A percentile compares a stretch with the other conserved stretches of the same genome.
These are phyloP conservation scores for Phialocephala sp. DNA, from an alignment of 2,329 filamentous ascomycete species.

Conservation along the genomic window DNA sequence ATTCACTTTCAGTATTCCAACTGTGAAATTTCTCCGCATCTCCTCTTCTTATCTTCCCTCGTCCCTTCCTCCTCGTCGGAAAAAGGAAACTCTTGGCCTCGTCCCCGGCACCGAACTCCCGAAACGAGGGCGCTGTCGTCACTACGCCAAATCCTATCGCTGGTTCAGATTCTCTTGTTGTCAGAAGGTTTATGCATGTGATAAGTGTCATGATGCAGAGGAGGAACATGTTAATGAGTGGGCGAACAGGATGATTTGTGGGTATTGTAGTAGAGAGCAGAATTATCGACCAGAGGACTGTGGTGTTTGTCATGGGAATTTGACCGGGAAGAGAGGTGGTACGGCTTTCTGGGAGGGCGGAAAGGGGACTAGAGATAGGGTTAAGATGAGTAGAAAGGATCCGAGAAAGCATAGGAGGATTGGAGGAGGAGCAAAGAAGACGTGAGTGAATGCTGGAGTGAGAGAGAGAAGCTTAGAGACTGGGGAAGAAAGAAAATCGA, in stretches of 20 bases:
- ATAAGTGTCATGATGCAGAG: conserved; percentile 75
- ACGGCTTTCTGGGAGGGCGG: conserved; percentile 88
- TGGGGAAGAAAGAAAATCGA: background rate
- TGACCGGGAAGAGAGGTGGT: conserved; percentile 68
- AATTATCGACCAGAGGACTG: conserved; percentile 79
- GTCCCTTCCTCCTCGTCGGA: conserved; percentile 49
- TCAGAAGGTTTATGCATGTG: conserved; percentile 63
- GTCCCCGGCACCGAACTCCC: conserved; percentile 63
- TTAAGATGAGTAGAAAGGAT: conserved; percentile 76
- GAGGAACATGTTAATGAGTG: conserved; percentile 79
- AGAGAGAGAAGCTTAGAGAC: background rate
- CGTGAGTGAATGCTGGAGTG: conserved; percentile 1
- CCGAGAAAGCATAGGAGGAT: conserved; percentile 73
- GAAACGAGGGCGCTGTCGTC: conserved; percentile 57
- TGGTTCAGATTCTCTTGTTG: conserved; percentile 73
- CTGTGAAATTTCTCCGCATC: conserved; percentile 78
- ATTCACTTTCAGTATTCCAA: conserved; percentile 80
- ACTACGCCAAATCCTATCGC: conserved; percentile 64
- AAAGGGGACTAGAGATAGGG: conserved; percentile 76
- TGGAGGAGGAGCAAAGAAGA: conserved; percentile 43
- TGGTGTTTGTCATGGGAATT: conserved; percentile 70
- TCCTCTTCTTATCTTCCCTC: conserved; percentile 52
- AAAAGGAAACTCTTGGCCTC: conserved; percentile 60
- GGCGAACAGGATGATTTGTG: conserved; percentile 84
- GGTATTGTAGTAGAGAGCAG: conserved; percentile 81